Evolutionary conservation across 108 stramenopile genomes (phyloP).

Genomic region (Conticribra guillardii): DNA sequence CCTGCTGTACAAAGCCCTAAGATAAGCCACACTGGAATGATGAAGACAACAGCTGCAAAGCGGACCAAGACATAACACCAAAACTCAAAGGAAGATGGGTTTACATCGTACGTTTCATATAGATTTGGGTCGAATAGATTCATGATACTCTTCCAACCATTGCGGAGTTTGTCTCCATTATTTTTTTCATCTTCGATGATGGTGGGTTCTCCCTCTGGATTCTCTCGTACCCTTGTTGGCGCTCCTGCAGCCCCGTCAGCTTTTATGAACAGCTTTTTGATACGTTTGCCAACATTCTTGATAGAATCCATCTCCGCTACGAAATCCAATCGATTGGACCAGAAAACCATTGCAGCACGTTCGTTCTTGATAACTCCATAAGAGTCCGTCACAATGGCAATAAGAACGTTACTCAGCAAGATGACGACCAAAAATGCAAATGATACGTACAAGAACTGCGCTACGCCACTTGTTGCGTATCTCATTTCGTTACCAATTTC

Average conservation of each 20-base stretch:
- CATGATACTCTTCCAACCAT: slow-evolving; percentile 49
- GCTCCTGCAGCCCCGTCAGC: slow-evolving; percentile 30
- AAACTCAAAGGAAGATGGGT: slow-evolving; percentile 46
- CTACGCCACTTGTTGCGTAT: slow-evolving; percentile 32
- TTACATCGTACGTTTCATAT: slow-evolving; percentile 37
- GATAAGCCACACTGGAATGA: slow-evolving; percentile 57
- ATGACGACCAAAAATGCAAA: slow-evolving; percentile 62
- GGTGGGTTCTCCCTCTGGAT: slow-evolving; percentile 34
- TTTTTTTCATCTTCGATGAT: slow-evolving; percentile 19
- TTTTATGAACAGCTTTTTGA: slow-evolving; percentile 19
- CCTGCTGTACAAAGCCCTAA: slow-evolving; percentile 51
- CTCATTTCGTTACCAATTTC: slow-evolving; percentile 66
- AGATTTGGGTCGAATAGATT: slow-evolving; percentile 53
- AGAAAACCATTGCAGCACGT: slow-evolving; percentile 63
- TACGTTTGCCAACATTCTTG: slow-evolving; percentile 33
- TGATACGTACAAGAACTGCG: slow-evolving; percentile 48
- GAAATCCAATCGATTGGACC: slow-evolving; percentile 64
- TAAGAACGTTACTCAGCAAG: slow-evolving; percentile 59
- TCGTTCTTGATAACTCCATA: slow-evolving; percentile 64
- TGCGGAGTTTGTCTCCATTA: slow-evolving; percentile 16
- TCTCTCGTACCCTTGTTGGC: slow-evolving; percentile 26
- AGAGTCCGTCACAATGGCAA: slow-evolving; percentile 65
- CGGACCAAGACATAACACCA: slow-evolving; percentile 51
- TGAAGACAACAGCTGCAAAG: slow-evolving; percentile 30
- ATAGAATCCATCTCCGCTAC: slow-evolving; percentile 68